Conservation (phyloP, 2,329 filamentous ascomycete genomes). For the Diaporthe sp. region DNA sequence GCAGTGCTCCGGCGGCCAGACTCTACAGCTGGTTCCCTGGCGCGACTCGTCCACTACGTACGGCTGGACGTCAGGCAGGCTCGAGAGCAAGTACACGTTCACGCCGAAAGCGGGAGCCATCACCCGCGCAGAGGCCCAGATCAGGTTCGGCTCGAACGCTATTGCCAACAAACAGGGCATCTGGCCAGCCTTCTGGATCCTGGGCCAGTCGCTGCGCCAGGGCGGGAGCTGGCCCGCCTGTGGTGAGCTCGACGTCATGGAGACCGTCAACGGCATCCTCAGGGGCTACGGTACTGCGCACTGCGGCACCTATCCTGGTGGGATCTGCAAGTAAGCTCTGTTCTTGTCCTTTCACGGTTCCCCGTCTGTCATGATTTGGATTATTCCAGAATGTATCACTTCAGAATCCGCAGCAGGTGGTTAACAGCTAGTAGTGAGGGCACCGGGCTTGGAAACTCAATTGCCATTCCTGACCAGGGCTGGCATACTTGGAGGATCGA, state of each 20-base stretch:
- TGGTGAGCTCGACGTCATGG: conserved; percentile 66
- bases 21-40: conserved; percentile 65
- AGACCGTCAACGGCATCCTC: conserved; percentile 62
- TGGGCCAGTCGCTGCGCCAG: conserved; percentile 61
- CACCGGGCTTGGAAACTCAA: conserved; percentile 54
- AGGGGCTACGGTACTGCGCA: conserved; percentile 64
- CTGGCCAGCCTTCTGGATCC: conserved; percentile 69
- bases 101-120: conserved; percentile 56
- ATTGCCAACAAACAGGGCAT: conserved; percentile 60
- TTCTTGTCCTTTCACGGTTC: no score
- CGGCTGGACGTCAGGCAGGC: conserved; percentile 64
- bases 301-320: conserved; percentile 59
- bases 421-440: conserved; percentile 51
- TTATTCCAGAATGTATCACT: no score
- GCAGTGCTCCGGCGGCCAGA: conserved; percentile 65
- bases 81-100: conserved; percentile 64
- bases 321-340: conserved; percentile 56
- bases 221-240: conserved; percentile 63
- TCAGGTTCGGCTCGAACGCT: conserved; percentile 60
- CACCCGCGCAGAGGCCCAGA: conserved; percentile 59
- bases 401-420: no score
- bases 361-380: no score
- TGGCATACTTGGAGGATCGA: conserved; percentile 65
- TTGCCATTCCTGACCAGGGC: conserved; percentile 58
- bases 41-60: conserved; percentile 50